These are phyloP conservation scores for Russula earlei DNA, from an alignment of 768 basidiomycete genomes.

Conservation along the genomic window DNA sequence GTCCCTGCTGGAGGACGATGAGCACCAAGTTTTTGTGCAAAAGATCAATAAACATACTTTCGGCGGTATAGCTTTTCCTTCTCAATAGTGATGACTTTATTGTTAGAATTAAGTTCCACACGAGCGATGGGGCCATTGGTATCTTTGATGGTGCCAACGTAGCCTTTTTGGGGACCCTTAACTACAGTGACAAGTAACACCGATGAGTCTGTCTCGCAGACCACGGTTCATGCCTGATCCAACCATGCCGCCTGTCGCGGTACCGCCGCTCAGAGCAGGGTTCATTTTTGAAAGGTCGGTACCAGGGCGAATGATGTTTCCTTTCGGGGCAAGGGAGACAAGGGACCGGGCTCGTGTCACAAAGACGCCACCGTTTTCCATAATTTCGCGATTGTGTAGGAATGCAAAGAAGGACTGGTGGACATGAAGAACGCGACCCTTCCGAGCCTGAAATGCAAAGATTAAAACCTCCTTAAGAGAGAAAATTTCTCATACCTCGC, in stretches of 20 bases:
- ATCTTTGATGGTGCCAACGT: conserved; percentile 89
- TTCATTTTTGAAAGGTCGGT: conserved; percentile 90
- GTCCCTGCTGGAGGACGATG: conserved; percentile 37
- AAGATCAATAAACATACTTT: conserved; percentile 41
- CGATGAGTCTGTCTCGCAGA: conserved; percentile 75
- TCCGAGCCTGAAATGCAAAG: conserved; percentile 48
- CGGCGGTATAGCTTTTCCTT: conserved; percentile 68
- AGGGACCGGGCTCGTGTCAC: conserved; percentile 81
- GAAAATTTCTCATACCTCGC: conserved; percentile 50
- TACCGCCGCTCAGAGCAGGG: conserved; percentile 54
- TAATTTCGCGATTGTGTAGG: conserved; percentile 82
- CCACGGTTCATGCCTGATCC: conserved; percentile 77
- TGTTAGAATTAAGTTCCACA: conserved; percentile 84
- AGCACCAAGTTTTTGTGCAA: neutral
- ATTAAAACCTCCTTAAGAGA: neutral
- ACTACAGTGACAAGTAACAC: conserved; percentile 67
- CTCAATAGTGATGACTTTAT: conserved; percentile 81
- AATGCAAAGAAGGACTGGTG: conserved; percentile 93
- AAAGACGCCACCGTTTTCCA: conserved; percentile 91
- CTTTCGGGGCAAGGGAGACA: conserved; percentile 80
- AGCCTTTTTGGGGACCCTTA: conserved; percentile 85
- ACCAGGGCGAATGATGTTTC: conserved; percentile 52
- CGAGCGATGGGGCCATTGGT: conserved; percentile 80
- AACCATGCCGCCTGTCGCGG: conserved; percentile 64
- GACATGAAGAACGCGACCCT: conserved; percentile 86